A percentile compares a stretch with the other conserved stretches of the same genome.
Evolutionary conservation across 352 stramenopile genomes (phyloP).

Genomic region (Pythium pyrilobum): DNA sequence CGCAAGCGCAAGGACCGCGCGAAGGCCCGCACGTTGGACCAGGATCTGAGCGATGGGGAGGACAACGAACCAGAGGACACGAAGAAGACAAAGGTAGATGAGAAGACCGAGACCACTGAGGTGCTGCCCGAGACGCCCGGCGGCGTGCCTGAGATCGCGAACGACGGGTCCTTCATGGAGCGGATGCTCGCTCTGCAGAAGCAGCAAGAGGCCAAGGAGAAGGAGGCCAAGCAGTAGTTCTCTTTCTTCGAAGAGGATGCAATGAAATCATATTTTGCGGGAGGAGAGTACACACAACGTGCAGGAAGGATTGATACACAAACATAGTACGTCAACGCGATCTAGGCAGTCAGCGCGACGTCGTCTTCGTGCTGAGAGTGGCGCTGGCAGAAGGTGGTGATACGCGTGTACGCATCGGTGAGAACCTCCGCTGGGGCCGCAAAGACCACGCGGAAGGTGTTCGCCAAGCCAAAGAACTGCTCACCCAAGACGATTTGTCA

Average conservation of each 20-base stretch:
- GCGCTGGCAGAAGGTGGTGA: constrained; percentile 44
- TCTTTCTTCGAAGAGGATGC: neutral
- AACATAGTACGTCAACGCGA: too few species aligned
- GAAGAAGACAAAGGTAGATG: constrained; percentile 4
- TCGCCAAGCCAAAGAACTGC: constrained; percentile 45
- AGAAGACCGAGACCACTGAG: constrained; percentile 9
- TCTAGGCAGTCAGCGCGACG: too few species aligned
- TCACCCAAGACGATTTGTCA: neutral
- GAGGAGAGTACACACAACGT: neutral
- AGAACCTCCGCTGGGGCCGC: constrained; percentile 53
- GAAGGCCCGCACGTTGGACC: constrained; percentile 27
- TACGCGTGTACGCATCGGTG: constrained; percentile 43
- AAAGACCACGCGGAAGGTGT: constrained; percentile 67
- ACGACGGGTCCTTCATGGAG: constrained; percentile 78
- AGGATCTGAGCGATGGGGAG: constrained; percentile 17
- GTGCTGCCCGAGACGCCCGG: constrained; percentile 51
- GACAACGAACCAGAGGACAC: constrained; percentile 9
- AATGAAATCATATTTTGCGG: neutral
- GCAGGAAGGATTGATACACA: neutral
- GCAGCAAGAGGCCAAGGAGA: constrained; percentile 17
- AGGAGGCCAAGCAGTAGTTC: neutral
- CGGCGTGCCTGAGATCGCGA: constrained; percentile 67
- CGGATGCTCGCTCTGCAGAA: constrained; percentile 65
- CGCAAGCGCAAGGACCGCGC: constrained; percentile 66
- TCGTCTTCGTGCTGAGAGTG: constrained; percentile 21